Evolutionary conservation across 106 monocot species (phyloP), one percentile per base, ranked within the genome.

Genomic region (Allium sativum): DNA sequence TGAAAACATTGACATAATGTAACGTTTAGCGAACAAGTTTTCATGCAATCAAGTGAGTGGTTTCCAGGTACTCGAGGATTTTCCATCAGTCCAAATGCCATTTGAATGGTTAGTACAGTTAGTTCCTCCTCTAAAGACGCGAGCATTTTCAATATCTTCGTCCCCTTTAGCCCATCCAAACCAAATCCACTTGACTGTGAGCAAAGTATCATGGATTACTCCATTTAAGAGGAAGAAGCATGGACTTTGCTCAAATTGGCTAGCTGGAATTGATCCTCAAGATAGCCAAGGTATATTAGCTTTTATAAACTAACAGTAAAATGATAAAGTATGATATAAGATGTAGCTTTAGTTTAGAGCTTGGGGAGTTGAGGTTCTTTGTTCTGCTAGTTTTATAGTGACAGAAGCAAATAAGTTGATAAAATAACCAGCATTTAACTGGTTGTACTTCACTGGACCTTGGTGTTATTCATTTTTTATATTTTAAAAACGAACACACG

Each of bases 141-240:
- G 96, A 67, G 83, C 84, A 66, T 96, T 96, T 80, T 96, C 96
- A 20, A 96, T 96, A 20, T 90, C 87, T 52, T 96, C 96, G 31
- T 96, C 96, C 18, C 96, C 87, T 52, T 68, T 80, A 48, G 79
- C 78, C 18, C 84, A 96, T 70, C 87, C 84, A 45, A 68, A 74
- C 48, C 81, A 87, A 72, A 78, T 96, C 40, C 90, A 91, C 73
- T 61, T 91, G 50, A 96, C 96, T 11, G 96, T 96, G 52, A 91
- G 76, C 61, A 77, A 84, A 42, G 86, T 95, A 12, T 71, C 79
- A 46, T 87, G 79, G 77, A 73, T 9, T 40, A 96, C 84, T 55
- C 90, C 95, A 58, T 87, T 82, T 76, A 91, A 84, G 68, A 84
- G 96, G 62, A 78, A 73, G 53, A 69, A 84, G 7, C 66, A 45